Percentiles rank a stretch among this genome's conserved stretches.
Evolutionary conservation across 257 asterid genomes (phyloP).

Genomic region (Lavandula angustifolia): DNA sequence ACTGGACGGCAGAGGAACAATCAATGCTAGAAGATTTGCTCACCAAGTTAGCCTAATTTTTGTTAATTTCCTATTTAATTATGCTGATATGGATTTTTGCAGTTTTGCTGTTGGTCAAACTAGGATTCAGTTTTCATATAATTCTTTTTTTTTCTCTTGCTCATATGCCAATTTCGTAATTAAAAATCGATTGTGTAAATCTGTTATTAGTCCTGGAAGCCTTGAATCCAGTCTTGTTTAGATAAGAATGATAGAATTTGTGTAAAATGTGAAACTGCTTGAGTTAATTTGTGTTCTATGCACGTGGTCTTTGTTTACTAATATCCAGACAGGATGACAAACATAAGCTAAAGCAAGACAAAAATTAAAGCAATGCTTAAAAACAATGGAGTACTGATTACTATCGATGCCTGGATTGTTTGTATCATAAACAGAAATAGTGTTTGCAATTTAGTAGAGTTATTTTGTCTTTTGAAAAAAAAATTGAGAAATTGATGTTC

Average conservation of each 20-base stretch:
- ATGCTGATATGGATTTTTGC: background rate
- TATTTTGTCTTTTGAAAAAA: background rate
- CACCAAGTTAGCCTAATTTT: conserved; percentile 48
- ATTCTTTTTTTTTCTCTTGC: background rate
- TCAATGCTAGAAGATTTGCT: conserved; percentile 76
- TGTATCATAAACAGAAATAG: background rate
- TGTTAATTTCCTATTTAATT: background rate
- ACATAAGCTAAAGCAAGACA: background rate
- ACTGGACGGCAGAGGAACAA: conserved; percentile 83
- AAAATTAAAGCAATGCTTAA: background rate
- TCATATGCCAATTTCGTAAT: background rate
- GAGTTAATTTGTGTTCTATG: background rate
- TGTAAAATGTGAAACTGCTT: background rate
- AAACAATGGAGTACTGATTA: background rate
- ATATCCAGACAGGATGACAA: background rate
- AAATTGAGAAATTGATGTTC: background rate
- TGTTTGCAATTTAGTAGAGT: background rate
- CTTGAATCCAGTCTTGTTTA: conserved; percentile 2
- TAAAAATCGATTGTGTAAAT: background rate
- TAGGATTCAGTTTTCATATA: conserved; percentile 4
- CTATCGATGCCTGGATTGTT: background rate
- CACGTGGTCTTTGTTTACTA: background rate
- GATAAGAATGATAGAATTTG: background rate
- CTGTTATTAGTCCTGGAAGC: background rate
- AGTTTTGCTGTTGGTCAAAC: background rate